Evolutionary conservation across 495 filamentous ascomycete species (phyloP), one percentile per base, ranked within the genome.

Genomic region (Penicillium argentinense): DNA sequence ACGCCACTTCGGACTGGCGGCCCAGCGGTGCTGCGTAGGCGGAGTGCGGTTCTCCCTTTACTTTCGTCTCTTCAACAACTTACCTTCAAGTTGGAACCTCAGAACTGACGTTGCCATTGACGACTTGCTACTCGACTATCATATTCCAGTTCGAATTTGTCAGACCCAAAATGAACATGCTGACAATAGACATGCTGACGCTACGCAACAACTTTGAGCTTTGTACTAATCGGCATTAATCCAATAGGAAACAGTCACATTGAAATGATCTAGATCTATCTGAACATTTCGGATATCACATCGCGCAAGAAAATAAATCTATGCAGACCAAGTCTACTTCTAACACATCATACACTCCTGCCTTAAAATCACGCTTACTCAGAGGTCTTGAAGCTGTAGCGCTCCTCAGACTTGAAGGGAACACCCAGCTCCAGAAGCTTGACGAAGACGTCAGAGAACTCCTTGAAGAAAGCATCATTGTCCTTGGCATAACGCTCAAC

Each of bases 401-500:
- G 73, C 47, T 81, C 81, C 54, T 85, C 80, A 65, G 86, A 76
- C 52, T 78, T 77, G 59, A 98, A 98, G 11, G 93, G 91, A 41
- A 98, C 93, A 59, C 93, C 93, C 4, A 96, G 82, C 79, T 97
- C 93, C 47, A 98, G 87, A 16, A 98, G 81, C 77, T 84, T 93
- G 59, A 77, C 68, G 44, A 88, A 75, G 40, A 84, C 91, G 7
- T 84, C 82, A 5, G 82, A 63, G 72, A 98, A 98, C 60, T 97
- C 91, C 73, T 85, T 84, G 79, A 97, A 97, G 82, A 96, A 98
- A 26, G 75, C 76, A 47, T 89, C 85, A 61, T 88, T 87, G 75
- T 96, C 89, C 76, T 89, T 88, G 50, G 91, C 91, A 68, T 97
- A 97, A 62, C 84, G 83, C 72, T 95, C 83, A 33, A 93, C 90